Evolutionary conservation across 768 basidiomycete species (phyloP), one percentile per base, ranked within the genome.

Genomic region (Tulasnella sp.): DNA sequence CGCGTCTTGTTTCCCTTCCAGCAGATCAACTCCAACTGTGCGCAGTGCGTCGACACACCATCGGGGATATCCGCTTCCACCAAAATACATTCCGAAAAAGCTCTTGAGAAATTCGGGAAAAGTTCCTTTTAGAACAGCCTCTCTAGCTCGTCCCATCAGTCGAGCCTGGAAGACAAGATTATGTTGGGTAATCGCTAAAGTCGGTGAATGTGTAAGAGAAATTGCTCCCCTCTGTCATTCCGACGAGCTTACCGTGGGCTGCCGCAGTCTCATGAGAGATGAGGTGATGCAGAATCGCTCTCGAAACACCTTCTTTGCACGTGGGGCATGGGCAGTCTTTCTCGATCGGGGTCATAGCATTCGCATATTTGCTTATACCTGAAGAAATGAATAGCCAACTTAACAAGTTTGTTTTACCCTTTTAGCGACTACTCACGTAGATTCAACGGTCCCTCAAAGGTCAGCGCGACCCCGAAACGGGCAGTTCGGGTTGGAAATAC

Each of bases 401-500:
- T 19, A 19, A n/a, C n/a, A 44, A 17, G 39, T 19, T 17, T 17
- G 64, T n/a, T 26, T 29, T 34, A 35, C 12, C 74, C 0, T 35
- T 71, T 22, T n/a, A 8, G 12, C 19, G 16, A n/a, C 70, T 9
- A 77, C 86, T 66, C 74, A 93, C 92, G 87, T 29, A 95, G 85
- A 79, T 95, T 95, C 19, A 96, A 76, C 5, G 92, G 92, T 0
- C 94, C 94, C 4, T 81, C 84, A 77, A 88, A 87, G 11, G 94
- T 95, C 72, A 96, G 79, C 5, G 94, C 94, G 17, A 95, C 90
- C 1, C 94, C 94, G 79, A 95, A 95, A 35, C 94, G 86, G 41
- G 94, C 94, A 0, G 94, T 95, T 73, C 94, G 86, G 1, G 94
- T 96, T 37, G 94, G 94, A 77, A 94, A 95, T 12, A 96, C 94